These are phyloP conservation scores for Botrytis porri DNA, from an alignment of 2,329 filamentous ascomycete species.

Conservation along the genomic window DNA sequence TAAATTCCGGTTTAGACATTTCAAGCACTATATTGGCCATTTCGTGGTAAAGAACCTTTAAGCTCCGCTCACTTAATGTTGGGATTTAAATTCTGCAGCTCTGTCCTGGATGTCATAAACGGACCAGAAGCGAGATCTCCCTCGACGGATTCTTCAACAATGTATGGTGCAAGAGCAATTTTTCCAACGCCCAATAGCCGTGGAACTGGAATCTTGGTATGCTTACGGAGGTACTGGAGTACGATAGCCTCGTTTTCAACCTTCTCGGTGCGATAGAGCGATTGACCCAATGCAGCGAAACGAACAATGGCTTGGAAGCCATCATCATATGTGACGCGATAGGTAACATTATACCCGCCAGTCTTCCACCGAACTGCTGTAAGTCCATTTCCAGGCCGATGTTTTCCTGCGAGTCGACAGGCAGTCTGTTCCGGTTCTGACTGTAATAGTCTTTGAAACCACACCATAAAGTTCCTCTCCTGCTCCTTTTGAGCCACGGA, in stretches of 20 bases:
- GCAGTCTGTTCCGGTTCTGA: neutral
- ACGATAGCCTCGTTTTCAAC: slow-evolving; percentile 34
- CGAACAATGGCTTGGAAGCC: slow-evolving; percentile 2
- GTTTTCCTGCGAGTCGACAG: neutral
- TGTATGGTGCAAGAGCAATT: slow-evolving; percentile 36
- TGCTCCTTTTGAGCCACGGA: neutral
- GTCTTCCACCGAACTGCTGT: neutral
- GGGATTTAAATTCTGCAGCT: slow-evolving; percentile 35
- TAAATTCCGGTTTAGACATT: slow-evolving; percentile 23
- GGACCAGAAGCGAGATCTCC: slow-evolving; percentile 32
- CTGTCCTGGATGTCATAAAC: slow-evolving; percentile 26
- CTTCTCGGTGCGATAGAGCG: slow-evolving; percentile 35
- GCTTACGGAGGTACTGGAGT: slow-evolving; percentile 26
- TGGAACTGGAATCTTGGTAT: slow-evolving; percentile 33
- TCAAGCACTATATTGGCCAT: slow-evolving; percentile 25
- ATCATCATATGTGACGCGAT: neutral
- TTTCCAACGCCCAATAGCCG: neutral
- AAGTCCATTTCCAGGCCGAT: neutral
- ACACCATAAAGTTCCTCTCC: neutral
- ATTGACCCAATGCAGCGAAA: slow-evolving; percentile 34
- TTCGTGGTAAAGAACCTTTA: slow-evolving; percentile 23
- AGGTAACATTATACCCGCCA: neutral
- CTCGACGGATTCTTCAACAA: slow-evolving; percentile 40
- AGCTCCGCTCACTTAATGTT: slow-evolving; percentile 19
- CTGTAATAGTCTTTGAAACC: neutral